Evolutionary conservation across 1,139 yeast species (phyloP), one percentile per base, ranked within the genome.

Genomic region (Hemisphaericaspora xylanilytica): DNA sequence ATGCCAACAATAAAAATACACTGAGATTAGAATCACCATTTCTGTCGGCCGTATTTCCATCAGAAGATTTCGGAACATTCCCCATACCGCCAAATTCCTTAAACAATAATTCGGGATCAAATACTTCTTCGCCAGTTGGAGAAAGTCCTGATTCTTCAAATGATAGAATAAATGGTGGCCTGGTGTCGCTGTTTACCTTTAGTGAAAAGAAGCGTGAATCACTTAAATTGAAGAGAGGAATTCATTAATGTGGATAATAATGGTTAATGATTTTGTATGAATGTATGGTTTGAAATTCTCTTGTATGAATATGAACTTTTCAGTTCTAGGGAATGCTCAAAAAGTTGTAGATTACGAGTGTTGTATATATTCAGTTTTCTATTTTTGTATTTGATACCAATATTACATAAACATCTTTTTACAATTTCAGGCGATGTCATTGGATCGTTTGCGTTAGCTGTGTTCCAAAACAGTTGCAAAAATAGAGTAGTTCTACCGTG

Each of bases 201-300:
- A 68, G 73, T 50, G 76, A 71, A 43, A 71, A 70, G 56, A 71
- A 71, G 56, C 59, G 77, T 43, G 77, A 71, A 41, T 67, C 74
- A 18, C 61, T 71, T 46, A 71, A 70, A 48, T 54, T 71, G 58
- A 71, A 71, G 49, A 60, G 77, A 54, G 77, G 77, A 26, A 71
- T 71, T 26, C 73, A 63, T 48, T 71, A 53, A 50, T 18, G 31
- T 13, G 29, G 9, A 20, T 9, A 9, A 20, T 9, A 20, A 20
- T 20, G 22, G 9, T 8, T 24, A 11, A 24, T 25, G 15, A n/a
- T 9, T n/a, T 5, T 12, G 28, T 20, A 12, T 25, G 28, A 25
- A 5, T 22, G 26, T 22, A 5, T 25, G 5, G 15, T 6, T 25
- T 9, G 15, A 15, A 5, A 9, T 12, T 20, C 21, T 20, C 21